Conservation (phyloP, 305 asterid species). For the Fraxinus velutina region DNA sequence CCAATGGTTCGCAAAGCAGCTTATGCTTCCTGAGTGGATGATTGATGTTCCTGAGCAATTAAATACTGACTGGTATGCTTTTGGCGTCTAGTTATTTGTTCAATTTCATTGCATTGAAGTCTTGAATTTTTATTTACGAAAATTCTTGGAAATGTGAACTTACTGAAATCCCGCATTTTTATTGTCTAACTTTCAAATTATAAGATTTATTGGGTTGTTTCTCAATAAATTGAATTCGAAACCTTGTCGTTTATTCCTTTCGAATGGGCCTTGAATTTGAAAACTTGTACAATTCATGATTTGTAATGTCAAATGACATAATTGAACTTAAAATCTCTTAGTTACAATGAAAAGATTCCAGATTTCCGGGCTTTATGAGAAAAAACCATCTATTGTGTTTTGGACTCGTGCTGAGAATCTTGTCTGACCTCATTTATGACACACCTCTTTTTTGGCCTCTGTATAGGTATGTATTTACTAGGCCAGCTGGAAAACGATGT, state of each 20-base stretch:
- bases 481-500: constrained; percentile 92
- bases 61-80: constrained; percentile 54
- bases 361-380: not conserved
- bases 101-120: not conserved
- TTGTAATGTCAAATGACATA: not conserved
- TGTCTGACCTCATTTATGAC: constrained; percentile 10
- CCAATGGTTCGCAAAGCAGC: constrained; percentile 86
- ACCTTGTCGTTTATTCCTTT: not conserved
- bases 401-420: not conserved
- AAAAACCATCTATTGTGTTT: not conserved
- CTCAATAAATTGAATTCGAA: not conserved
- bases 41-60: constrained; percentile 80
- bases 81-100: not conserved
- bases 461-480: constrained; percentile 74
- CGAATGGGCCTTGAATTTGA: not conserved
- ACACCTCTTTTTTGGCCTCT: constrained; percentile 4
- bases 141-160: not conserved
- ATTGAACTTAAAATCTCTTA: not conserved
- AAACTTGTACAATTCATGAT: not conserved
- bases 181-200: not conserved
- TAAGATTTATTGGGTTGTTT: not conserved
- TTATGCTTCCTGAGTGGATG: constrained; percentile 97
- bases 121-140: not conserved
- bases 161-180: not conserved
- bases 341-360: not conserved